Percentiles rank a stretch among this genome's conserved stretches.
These are phyloP conservation scores for Afroboletus lepidellus DNA, from an alignment of 1,284 basidiomycete species.

Conservation along the genomic window DNA sequence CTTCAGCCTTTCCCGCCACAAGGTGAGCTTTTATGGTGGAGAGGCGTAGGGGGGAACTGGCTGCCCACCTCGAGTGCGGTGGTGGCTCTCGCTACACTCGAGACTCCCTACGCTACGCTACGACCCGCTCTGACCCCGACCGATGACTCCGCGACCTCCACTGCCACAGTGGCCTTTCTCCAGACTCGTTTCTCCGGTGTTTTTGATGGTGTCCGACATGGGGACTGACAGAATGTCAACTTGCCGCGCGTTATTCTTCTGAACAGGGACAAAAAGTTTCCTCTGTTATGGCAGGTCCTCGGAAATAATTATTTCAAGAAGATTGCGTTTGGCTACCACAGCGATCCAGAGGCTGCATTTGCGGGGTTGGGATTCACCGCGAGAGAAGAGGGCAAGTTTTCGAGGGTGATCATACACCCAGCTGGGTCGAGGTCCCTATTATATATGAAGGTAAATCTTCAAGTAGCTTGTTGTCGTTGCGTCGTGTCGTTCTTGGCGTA, in stretches of 20 bases:
- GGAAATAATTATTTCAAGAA: slow-evolving; percentile 71
- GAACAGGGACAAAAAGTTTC: slow-evolving; percentile 75
- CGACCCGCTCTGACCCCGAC: too few relatives aligned
- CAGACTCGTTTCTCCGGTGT: too few relatives aligned
- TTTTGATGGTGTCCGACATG: too few relatives aligned
- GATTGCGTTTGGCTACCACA: slow-evolving; percentile 66
- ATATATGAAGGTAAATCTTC: slow-evolving; percentile 59
- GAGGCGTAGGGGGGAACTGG: too few relatives aligned
- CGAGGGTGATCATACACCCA: slow-evolving; percentile 67
- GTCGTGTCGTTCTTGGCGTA: slow-evolving; percentile 26
- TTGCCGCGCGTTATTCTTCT: slow-evolving; percentile 71
- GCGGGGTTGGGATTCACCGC: slow-evolving; percentile 56
- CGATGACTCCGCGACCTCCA: too few relatives aligned
- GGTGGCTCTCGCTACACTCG: too few relatives aligned
- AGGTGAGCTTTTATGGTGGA: too few relatives aligned
- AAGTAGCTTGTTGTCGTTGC: background rate
- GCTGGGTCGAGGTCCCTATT: slow-evolving; percentile 52
- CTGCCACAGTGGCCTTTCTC: too few relatives aligned
- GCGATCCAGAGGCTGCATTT: slow-evolving; percentile 63
- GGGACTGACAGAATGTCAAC: slow-evolving; percentile 49
- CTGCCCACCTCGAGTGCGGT: too few relatives aligned
- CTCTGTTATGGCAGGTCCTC: slow-evolving; percentile 83
- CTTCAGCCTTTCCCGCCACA: too few relatives aligned
- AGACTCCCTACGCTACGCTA: too few relatives aligned
- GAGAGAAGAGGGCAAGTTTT: slow-evolving; percentile 50